phyloP scores from a whole-genome alignment of 345 rosid genomes.

The Cardamine chenopodiifolia region DNA sequence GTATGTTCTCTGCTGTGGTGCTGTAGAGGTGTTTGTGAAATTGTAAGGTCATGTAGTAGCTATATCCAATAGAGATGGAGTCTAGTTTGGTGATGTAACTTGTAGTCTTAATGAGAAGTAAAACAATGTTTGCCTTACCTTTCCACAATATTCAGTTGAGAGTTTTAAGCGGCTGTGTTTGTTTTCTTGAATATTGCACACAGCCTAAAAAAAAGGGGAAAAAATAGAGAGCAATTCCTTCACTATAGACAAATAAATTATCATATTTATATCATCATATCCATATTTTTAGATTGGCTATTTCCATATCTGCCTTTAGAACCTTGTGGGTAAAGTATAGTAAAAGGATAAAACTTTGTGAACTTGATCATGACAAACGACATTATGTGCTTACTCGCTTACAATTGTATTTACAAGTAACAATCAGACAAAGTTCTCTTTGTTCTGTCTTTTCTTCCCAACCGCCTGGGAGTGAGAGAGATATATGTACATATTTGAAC shows the following conservation, averaged over 20 bases:
- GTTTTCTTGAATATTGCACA: not conserved
- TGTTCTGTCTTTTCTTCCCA: too few relatives aligned
- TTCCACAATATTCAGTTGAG: not conserved
- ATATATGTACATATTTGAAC: not conserved
- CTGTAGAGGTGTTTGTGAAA: slow-evolving; percentile 2
- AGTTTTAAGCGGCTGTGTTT: not conserved
- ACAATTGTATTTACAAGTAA: not conserved
- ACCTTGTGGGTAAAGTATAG: too few relatives aligned
- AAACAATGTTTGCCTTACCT: not conserved
- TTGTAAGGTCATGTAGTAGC: slow-evolving; percentile 5
- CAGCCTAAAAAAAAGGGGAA: not conserved
- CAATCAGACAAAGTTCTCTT: not conserved
- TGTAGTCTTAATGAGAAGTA: not conserved
- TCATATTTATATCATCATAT: not conserved
- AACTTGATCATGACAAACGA: too few relatives aligned
- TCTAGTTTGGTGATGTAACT: slow-evolving; percentile 9
- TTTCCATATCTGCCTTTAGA: too few relatives aligned
- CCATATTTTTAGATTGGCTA: too few relatives aligned
- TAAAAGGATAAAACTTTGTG: too few relatives aligned
- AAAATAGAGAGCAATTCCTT: not conserved
- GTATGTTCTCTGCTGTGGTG: slow-evolving; percentile 18
- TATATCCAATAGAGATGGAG: slow-evolving; percentile 9
- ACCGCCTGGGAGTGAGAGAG: too few relatives aligned
- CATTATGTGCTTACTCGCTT: not conserved
- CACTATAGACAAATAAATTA: not conserved